Percentiles rank a stretch among this genome's conserved stretches.
These are phyloP conservation scores for Aphanomyces euteiches DNA, from an alignment of 352 stramenopile genomes.

Conservation along the genomic window DNA sequence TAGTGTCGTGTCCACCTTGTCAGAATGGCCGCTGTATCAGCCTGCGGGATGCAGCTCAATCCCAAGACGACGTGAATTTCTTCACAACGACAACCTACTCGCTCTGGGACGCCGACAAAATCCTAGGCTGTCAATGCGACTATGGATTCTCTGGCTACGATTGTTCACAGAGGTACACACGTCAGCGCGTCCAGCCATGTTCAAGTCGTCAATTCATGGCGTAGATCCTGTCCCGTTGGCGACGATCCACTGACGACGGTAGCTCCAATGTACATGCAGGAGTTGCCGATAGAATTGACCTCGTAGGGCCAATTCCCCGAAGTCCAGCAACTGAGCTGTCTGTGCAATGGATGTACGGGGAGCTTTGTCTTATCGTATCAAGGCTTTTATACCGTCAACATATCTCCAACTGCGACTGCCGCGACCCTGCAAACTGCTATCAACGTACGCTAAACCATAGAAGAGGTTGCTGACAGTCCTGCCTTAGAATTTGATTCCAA, in stretches of 20 bases:
- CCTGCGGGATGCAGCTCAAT: constrained; percentile 54
- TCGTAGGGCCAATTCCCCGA: constrained; percentile 35
- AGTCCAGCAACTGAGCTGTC: constrained; percentile 50
- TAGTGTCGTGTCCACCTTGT: constrained; percentile 53
- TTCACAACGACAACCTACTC: constrained; percentile 53
- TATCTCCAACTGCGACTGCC: constrained; percentile 40
- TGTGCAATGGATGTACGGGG: constrained; percentile 50
- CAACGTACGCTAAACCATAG: constrained; percentile 35
- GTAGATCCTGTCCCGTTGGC: constrained; percentile 44
- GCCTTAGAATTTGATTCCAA: constrained; percentile 40
- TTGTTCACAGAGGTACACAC: constrained; percentile 47
- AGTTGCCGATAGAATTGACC: constrained; percentile 16
- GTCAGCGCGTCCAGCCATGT: background rate
- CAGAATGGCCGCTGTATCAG: constrained; percentile 62
- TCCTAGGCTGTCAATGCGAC: constrained; percentile 73
- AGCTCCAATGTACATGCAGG: background rate
- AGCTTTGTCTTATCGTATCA: constrained; percentile 65
- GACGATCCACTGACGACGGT: constrained; percentile 56
- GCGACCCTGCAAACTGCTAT: constrained; percentile 46
- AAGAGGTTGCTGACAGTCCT: too few relatives aligned
- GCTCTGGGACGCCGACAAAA: constrained; percentile 72
- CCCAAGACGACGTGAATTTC: constrained; percentile 68
- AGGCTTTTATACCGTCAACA: constrained; percentile 51
- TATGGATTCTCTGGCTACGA: constrained; percentile 58
- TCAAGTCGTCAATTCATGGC: background rate